Evolutionary conservation across 2,329 filamentous ascomycete genomes (phyloP).

Genomic region (Phialemoniopsis sp.): DNA sequence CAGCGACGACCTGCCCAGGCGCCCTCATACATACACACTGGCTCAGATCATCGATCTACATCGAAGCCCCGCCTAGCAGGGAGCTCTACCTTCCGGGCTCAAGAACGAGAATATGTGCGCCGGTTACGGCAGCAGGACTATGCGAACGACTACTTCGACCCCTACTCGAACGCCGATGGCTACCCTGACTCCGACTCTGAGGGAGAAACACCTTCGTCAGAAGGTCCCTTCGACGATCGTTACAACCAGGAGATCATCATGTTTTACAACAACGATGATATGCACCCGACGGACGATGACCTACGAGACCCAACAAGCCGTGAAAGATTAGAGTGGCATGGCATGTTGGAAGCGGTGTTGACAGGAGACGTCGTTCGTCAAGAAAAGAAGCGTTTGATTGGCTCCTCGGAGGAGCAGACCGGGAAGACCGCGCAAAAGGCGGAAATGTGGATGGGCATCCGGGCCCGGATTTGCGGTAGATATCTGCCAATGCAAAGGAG

Average conservation of each 20-base stretch:
- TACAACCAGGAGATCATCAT: slow-evolving; percentile 91
- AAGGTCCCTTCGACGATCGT: slow-evolving; percentile 77
- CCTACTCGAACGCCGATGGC: slow-evolving; percentile 63
- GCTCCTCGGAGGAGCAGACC: slow-evolving; percentile 57
- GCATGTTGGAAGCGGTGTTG: slow-evolving; percentile 92
- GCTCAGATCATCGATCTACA: slow-evolving; percentile 38
- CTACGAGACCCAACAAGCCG: slow-evolving; percentile 82
- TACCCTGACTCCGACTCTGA: slow-evolving; percentile 80
- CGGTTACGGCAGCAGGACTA: slow-evolving; percentile 72
- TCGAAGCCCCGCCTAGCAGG: slow-evolving; percentile 43
- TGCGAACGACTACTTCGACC: slow-evolving; percentile 67
- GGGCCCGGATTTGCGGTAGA: slow-evolving; percentile 79
- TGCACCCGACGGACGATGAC: slow-evolving; percentile 86
- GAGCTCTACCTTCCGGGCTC: slow-evolving; percentile 58
- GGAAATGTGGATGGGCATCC: slow-evolving; percentile 84
- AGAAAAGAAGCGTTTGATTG: slow-evolving; percentile 93
- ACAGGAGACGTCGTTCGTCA: slow-evolving; percentile 97
- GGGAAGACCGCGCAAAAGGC: slow-evolving; percentile 66
- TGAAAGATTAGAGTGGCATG: slow-evolving; percentile 94
- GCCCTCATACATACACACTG: slow-evolving; percentile 37
- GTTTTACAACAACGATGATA: slow-evolving; percentile 86
- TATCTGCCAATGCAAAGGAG: slow-evolving; percentile 80
- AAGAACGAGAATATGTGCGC: slow-evolving; percentile 94
- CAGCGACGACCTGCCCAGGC: slow-evolving; percentile 43
- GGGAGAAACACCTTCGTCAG: slow-evolving; percentile 84